Percentiles rank a stretch among this genome's conserved stretches.
Conservation (phyloP, 2,329 filamentous ascomycete genomes). For the Beauveria sp. region DNA sequence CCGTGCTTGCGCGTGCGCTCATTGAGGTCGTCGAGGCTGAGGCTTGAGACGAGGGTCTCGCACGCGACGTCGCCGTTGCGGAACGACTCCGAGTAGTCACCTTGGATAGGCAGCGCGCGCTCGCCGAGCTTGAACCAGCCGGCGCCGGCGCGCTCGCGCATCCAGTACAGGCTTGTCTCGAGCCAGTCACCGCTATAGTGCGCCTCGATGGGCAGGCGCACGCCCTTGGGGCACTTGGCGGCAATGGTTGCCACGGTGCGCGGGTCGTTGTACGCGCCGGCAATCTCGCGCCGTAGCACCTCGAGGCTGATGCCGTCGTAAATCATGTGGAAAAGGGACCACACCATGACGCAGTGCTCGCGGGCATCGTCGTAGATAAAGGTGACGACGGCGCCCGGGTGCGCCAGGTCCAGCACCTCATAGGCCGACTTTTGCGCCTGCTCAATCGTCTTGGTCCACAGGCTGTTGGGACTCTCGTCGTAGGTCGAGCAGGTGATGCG, state of each 20-base stretch:
- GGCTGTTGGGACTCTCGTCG: slow-evolving; percentile 7
- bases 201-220: slow-evolving; percentile 9
- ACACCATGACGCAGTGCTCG: slow-evolving; percentile 18
- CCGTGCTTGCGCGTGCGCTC: slow-evolving; percentile 5
- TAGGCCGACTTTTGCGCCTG: slow-evolving; percentile 8
- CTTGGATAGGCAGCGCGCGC: not conserved
- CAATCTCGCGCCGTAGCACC: slow-evolving; percentile 10
- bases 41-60: slow-evolving; percentile 5
- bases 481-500: slow-evolving; percentile 7
- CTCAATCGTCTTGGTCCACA: slow-evolving; percentile 9
- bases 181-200: slow-evolving; percentile 13
- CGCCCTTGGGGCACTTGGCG: slow-evolving; percentile 3
- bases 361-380: slow-evolving; percentile 8
- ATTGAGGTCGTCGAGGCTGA: slow-evolving; percentile 9
- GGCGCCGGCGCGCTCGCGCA: slow-evolving; percentile 5
- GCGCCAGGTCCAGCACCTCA: slow-evolving; percentile 5
- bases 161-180: slow-evolving; percentile 13
- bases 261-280: slow-evolving; percentile 8
- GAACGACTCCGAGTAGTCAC: slow-evolving; percentile 6
- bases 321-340: slow-evolving; percentile 28
- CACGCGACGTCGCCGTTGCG: slow-evolving; percentile 9
- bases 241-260: not conserved
- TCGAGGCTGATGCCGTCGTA: slow-evolving; percentile 12
- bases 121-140: slow-evolving; percentile 1
- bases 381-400: slow-evolving; percentile 6